These are phyloP conservation scores for Phytophthora sp. DNA, from an alignment of 352 stramenopile species.

Conservation along the genomic window DNA sequence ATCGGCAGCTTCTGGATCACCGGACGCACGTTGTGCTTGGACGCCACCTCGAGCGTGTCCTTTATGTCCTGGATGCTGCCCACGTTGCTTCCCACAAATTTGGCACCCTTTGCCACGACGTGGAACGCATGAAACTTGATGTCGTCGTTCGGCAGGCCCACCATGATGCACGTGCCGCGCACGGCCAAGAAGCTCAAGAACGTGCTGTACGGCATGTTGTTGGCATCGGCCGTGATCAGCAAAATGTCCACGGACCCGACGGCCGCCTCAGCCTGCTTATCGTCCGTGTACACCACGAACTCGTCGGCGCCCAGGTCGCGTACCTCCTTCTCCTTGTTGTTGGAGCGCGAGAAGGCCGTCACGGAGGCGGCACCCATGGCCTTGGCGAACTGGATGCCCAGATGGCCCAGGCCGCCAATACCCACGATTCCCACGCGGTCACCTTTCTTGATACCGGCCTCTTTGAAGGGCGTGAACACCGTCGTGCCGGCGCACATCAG, in stretches of 20 bases:
- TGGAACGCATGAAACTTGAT: not conserved
- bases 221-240: not conserved
- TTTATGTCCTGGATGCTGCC: conserved; percentile 4
- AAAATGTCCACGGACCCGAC: not conserved
- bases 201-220: conserved; percentile 1
- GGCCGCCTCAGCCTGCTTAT: not conserved
- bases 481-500: conserved; percentile 90
- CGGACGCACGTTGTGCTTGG: conserved; percentile 41
- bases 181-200: not conserved
- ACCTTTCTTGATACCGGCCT: conserved; percentile 49
- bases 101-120: not conserved
- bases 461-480: conserved; percentile 73
- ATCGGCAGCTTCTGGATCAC: conserved; percentile 5
- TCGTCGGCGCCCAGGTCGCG: not conserved
- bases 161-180: conserved; percentile 1
- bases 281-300: conserved; percentile 5
- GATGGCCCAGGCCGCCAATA: not conserved
- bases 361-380: not conserved
- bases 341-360: not conserved
- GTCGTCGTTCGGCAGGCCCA: not conserved
- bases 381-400: conserved; percentile 1
- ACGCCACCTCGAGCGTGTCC: conserved; percentile 36
- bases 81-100: conserved; percentile 2
- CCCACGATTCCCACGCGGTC: conserved; percentile 75
- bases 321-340: conserved; percentile 5